These are phyloP conservation scores for Dictyostelium firmibasis DNA, from an alignment of 78 protist species.

Conservation along the genomic window DNA sequence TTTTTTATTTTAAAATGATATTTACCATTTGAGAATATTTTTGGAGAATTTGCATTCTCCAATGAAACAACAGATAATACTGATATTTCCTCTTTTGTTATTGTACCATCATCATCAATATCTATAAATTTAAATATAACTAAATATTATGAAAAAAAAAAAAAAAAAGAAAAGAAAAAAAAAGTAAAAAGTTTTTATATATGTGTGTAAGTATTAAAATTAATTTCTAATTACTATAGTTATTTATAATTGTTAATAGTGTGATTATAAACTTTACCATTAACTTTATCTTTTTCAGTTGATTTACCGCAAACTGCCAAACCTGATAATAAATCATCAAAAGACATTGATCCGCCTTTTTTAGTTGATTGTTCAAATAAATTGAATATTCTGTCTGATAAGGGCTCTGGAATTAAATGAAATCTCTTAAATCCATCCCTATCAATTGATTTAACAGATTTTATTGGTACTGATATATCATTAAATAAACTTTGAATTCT, in stretches of 20 bases:
- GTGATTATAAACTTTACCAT: too few species aligned
- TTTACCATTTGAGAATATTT: not conserved
- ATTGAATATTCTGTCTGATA: slow-evolving; percentile 52
- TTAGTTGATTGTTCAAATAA: slow-evolving; percentile 33
- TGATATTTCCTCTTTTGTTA: slow-evolving; percentile 61
- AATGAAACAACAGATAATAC: slow-evolving; percentile 54
- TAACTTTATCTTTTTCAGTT: slow-evolving; percentile 57
- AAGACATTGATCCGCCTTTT: slow-evolving; percentile 26
- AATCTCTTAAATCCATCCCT: slow-evolving; percentile 77
- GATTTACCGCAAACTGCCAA: slow-evolving; percentile 65
- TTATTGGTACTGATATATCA: slow-evolving; percentile 63
- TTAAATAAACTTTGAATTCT: slow-evolving; percentile 46
- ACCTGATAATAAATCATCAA: slow-evolving; percentile 38
- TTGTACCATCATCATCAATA: slow-evolving; percentile 66
- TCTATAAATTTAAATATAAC: slow-evolving; percentile 70
- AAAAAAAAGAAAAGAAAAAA: not conserved
- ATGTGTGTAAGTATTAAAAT: too few species aligned
- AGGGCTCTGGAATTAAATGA: slow-evolving; percentile 67
- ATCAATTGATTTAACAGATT: slow-evolving; percentile 27
- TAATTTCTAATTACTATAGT: too few species aligned
- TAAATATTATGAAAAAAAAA: not conserved
- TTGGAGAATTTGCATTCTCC: slow-evolving; percentile 31
- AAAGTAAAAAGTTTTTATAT: not conserved
- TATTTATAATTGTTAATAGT: too few species aligned
- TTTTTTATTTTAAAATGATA: not conserved